phyloP scores from a whole-genome alignment of 805 yeast species.

The Monosporozyma servazzii region DNA sequence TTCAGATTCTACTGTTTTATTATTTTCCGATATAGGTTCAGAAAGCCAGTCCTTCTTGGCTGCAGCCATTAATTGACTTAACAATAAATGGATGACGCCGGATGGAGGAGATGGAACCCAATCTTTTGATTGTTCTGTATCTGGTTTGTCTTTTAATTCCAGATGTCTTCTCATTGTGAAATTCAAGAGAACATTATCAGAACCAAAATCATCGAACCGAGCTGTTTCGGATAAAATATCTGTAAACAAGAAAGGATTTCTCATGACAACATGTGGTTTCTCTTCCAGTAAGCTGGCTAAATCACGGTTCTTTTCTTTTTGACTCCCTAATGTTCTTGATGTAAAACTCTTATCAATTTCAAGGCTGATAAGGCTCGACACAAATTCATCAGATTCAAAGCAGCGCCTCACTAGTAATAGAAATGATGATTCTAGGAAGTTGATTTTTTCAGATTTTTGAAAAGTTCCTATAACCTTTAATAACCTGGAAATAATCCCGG shows the following conservation, averaged over 20 bases:
- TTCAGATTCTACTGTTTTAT: conserved; percentile 26
- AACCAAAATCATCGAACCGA: conserved; percentile 38
- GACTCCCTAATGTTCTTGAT: conserved; percentile 26
- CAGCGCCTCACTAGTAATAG: conserved; percentile 56
- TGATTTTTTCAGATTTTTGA: conserved; percentile 32
- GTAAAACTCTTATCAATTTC: conserved; percentile 42
- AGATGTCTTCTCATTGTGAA: conserved; percentile 21
- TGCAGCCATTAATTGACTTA: conserved; percentile 55
- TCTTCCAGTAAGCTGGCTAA: conserved; percentile 42
- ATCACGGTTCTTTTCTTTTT: conserved; percentile 34
- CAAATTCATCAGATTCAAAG: conserved; percentile 49
- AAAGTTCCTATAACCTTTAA: conserved; percentile 34
- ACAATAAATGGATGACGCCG: conserved; percentile 54
- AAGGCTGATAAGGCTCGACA: conserved; percentile 40
- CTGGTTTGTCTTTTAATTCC: conserved; percentile 8
- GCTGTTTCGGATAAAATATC: conserved; percentile 36
- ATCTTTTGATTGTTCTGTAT: conserved; percentile 12
- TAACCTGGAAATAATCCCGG: conserved; percentile 42
- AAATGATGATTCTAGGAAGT: conserved; percentile 39
- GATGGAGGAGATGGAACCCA: conserved; percentile 18
- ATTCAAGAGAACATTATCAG: conserved; percentile 26
- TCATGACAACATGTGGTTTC: conserved; percentile 35
- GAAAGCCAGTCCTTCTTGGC: conserved; percentile 34
- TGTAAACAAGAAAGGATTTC: conserved; percentile 42
- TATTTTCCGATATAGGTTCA: conserved; percentile 27